A percentile compares a stretch with the other conserved stretches of the same genome.
Conservation (phyloP, 2,329 filamentous ascomycete species). For the Metarhizium rileyi region DNA sequence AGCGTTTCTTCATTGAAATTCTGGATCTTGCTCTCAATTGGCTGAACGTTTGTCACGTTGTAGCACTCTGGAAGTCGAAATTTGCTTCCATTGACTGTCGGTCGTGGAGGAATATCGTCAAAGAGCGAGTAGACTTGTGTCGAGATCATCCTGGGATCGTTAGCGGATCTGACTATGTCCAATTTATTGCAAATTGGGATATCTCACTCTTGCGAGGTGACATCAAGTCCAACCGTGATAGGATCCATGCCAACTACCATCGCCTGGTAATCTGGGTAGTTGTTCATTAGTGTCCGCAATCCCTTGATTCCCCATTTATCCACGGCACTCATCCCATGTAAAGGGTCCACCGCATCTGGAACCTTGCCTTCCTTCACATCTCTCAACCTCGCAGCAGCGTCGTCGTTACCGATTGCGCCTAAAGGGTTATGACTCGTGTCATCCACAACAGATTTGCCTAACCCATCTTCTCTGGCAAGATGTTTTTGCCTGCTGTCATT, state of each 20-base stretch:
- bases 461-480: slow-evolving; percentile 31
- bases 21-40: slow-evolving; percentile 54
- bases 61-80: slow-evolving; percentile 57
- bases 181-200: neutral
- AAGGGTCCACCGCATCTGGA: slow-evolving; percentile 43
- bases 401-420: slow-evolving; percentile 39
- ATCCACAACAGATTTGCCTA: slow-evolving; percentile 22
- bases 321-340: slow-evolving; percentile 49
- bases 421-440: slow-evolving; percentile 30
- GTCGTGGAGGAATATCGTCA: slow-evolving; percentile 48
- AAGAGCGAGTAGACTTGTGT: slow-evolving; percentile 52
- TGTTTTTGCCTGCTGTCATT: slow-evolving; percentile 35
- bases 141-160: slow-evolving; percentile 38
- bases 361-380: slow-evolving; percentile 31
- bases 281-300: slow-evolving; percentile 52
- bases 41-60: slow-evolving; percentile 55
- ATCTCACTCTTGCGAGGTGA: slow-evolving; percentile 47
- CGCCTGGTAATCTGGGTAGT: slow-evolving; percentile 52
- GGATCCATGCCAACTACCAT: slow-evolving; percentile 52
- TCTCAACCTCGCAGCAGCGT: slow-evolving; percentile 27
- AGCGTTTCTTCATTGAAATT: slow-evolving; percentile 61
- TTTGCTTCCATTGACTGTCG: slow-evolving; percentile 39
- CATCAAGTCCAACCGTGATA: slow-evolving; percentile 45
- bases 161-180: slow-evolving; percentile 7
- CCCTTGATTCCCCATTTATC: slow-evolving; percentile 60